Evolutionary conservation across 2,329 filamentous ascomycete genomes (phyloP).

Genomic region (Pseudopithomyces maydicus): DNA sequence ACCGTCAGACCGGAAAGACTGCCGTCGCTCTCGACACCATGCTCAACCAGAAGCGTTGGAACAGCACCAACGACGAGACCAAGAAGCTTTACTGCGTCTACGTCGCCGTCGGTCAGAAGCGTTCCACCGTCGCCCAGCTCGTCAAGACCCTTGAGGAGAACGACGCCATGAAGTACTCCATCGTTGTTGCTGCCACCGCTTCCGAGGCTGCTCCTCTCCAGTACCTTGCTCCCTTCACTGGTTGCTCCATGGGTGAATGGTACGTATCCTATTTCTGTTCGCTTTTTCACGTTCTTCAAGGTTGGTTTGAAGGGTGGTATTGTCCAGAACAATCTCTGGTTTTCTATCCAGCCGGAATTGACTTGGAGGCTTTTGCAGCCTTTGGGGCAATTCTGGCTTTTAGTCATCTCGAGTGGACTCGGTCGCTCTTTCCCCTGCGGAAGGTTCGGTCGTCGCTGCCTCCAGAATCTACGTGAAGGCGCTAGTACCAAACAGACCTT

Average conservation of each 20-base stretch:
- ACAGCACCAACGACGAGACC: conserved; percentile 80
- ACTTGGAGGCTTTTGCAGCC: no score
- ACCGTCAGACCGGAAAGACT: conserved; percentile 99
- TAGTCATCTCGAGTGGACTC: no score
- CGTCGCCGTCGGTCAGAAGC: conserved; percentile 99
- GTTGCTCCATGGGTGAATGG: conserved; percentile 59
- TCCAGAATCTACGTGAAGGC: no score
- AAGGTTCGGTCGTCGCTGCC: no score
- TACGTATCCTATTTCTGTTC: neutral
- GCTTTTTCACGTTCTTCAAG: no score
- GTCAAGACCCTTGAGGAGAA: conserved; percentile 99
- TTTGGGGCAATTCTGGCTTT: no score
- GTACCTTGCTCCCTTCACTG: conserved; percentile 88
- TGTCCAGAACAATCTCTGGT: no score
- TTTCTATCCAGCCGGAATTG: no score
- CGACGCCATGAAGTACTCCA: conserved; percentile 97
- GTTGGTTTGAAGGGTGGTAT: no score
- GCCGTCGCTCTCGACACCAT: conserved; percentile 97
- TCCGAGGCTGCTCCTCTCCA: conserved; percentile 95
- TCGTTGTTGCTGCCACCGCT: conserved; percentile 93
- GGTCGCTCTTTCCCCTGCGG: no score
- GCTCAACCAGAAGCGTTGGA: conserved; percentile 99
- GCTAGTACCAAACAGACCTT: no score
- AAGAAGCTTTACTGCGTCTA: conserved; percentile 99
- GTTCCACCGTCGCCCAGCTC: conserved; percentile 97